Conservation (phyloP, 805 yeast genomes). For the Ogataea paraovalis region DNA sequence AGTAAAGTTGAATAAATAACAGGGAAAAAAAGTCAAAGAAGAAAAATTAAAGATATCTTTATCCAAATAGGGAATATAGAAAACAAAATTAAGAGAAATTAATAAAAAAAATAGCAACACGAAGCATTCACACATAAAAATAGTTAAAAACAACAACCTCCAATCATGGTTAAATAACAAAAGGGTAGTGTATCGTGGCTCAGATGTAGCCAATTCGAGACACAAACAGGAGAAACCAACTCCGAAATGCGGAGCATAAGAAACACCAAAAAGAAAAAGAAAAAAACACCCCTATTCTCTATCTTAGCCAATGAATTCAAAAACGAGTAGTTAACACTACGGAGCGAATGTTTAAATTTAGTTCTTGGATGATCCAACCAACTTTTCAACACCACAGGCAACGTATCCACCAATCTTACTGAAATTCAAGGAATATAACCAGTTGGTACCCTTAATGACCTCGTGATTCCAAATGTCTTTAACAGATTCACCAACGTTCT, state of each 20-base stretch:
- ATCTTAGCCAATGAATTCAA: background rate
- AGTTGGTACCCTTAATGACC: constrained; percentile 57
- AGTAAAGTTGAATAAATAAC: too few species aligned
- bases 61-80: too few species aligned
- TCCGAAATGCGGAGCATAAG: background rate
- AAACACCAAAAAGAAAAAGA: background rate
- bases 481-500: constrained; percentile 53
- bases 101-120: too few species aligned
- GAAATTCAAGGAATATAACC: constrained; percentile 45
- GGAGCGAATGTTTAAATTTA: background rate
- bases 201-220: background rate
- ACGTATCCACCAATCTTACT: constrained; percentile 13
- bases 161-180: background rate
- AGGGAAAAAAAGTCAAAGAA: too few species aligned
- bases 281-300: background rate
- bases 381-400: constrained; percentile 12
- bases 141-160: background rate
- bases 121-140: background rate
- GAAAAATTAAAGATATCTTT: too few species aligned
- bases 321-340: too few species aligned
- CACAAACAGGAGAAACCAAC: background rate
- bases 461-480: constrained; percentile 82
- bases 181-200: background rate
- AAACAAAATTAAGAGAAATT: too few species aligned
- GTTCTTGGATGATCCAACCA: constrained; percentile 3